phyloP scores from a whole-genome alignment of 345 rosid species.

The Boechera divaricarpa region DNA sequence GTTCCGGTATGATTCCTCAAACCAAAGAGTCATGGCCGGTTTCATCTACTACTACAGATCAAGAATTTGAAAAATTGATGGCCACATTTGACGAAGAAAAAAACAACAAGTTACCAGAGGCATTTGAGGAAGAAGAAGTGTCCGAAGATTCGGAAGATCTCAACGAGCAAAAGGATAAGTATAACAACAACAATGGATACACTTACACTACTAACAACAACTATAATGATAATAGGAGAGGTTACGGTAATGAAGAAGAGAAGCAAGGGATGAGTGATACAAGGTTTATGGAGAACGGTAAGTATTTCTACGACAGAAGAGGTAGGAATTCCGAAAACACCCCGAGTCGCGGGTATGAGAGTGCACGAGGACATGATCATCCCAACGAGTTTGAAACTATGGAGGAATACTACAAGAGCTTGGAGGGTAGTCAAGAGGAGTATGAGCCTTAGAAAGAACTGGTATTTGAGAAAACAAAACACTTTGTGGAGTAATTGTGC shows the following conservation, averaged over 20 bases:
- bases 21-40: slow-evolving; percentile 50
- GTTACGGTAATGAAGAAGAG: slow-evolving; percentile 45
- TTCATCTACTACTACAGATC: slow-evolving; percentile 38
- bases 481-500: slow-evolving; percentile 26
- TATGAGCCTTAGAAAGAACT: slow-evolving; percentile 49
- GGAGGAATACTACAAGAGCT: slow-evolving; percentile 59
- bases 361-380: slow-evolving; percentile 33
- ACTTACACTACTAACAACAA: slow-evolving; percentile 33
- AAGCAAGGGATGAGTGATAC: slow-evolving; percentile 74
- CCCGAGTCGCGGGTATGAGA: slow-evolving; percentile 30
- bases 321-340: slow-evolving; percentile 33
- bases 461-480: slow-evolving; percentile 13
- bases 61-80: slow-evolving; percentile 42
- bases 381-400: slow-evolving; percentile 58
- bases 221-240: slow-evolving; percentile 33
- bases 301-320: slow-evolving; percentile 42
- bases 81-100: slow-evolving; percentile 53
- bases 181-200: slow-evolving; percentile 33
- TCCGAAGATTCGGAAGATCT: slow-evolving; percentile 21
- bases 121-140: slow-evolving; percentile 37
- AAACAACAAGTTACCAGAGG: slow-evolving; percentile 34
- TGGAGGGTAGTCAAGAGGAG: slow-evolving; percentile 47
- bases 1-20: slow-evolving; percentile 51
- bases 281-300: slow-evolving; percentile 58
- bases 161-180: slow-evolving; percentile 36